Conservation (phyloP, 2,329 filamentous ascomycete species). For the Ploettnerulaceae sp. region DNA sequence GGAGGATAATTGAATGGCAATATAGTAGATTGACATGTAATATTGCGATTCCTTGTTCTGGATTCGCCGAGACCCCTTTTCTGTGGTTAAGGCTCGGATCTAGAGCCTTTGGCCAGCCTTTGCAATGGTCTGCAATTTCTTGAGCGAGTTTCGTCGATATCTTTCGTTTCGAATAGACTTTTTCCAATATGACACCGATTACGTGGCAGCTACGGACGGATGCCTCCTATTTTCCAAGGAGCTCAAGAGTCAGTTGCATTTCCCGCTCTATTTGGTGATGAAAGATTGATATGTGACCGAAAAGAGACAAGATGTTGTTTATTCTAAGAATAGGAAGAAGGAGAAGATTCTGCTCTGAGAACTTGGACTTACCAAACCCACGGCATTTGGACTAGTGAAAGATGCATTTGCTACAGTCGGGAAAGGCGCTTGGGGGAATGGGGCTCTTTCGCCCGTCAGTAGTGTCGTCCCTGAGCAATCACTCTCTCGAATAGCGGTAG, state of each 20-base stretch:
- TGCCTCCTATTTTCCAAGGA: too few relatives aligned
- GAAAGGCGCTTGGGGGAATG: slow-evolving; percentile 25
- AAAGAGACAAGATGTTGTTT: too few relatives aligned
- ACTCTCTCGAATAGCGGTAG: slow-evolving; percentile 55
- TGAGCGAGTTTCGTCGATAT: slow-evolving; percentile 54
- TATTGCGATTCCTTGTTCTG: slow-evolving; percentile 52
- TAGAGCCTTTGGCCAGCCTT: slow-evolving; percentile 46
- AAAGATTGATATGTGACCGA: too few relatives aligned
- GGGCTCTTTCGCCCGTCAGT: slow-evolving; percentile 11
- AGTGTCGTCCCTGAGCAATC: slow-evolving; percentile 53
- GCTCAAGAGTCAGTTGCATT: too few relatives aligned
- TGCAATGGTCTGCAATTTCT: slow-evolving; percentile 50
- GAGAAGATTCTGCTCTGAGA: too few relatives aligned
- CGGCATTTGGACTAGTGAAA: slow-evolving; percentile 31
- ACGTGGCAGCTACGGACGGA: slow-evolving; percentile 53
- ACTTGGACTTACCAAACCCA: too few relatives aligned
- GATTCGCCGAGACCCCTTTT: slow-evolving; percentile 40
- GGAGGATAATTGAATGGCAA: slow-evolving; percentile 56
- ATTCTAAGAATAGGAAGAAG: too few relatives aligned
- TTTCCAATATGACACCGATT: slow-evolving; percentile 53
- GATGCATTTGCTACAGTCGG: slow-evolving; percentile 22
- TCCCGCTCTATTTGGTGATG: too few relatives aligned
- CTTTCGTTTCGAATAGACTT: slow-evolving; percentile 54
- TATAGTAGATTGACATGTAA: slow-evolving; percentile 59
- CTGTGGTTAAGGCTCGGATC: slow-evolving; percentile 47